Conservation (phyloP, 2,329 filamentous ascomycete species). For the Alternaria triticina region DNA sequence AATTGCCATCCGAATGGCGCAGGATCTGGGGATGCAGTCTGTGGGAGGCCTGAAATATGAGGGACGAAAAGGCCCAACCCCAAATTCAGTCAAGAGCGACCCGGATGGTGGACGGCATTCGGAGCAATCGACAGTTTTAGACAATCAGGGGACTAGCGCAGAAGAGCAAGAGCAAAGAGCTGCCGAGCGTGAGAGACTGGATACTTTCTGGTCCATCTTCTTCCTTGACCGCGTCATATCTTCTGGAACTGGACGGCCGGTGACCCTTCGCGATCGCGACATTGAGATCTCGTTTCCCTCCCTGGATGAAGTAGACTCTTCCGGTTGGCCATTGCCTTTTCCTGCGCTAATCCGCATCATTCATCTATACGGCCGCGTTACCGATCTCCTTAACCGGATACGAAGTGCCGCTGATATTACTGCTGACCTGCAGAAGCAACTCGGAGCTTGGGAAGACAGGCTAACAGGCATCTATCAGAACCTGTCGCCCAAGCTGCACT, state of each 20-base stretch:
- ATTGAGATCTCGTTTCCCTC: slow-evolving; percentile 77
- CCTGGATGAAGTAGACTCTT: slow-evolving; percentile 60
- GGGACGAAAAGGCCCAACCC: slow-evolving; percentile 62
- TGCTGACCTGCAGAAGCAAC: slow-evolving; percentile 71
- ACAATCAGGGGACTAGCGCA: slow-evolving; percentile 47
- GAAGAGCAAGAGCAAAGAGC: slow-evolving; percentile 62
- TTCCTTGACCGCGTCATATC: slow-evolving; percentile 87
- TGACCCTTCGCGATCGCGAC: slow-evolving; percentile 82
- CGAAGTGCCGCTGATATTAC: slow-evolving; percentile 76
- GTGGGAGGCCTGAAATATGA: slow-evolving; percentile 72
- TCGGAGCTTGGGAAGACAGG: slow-evolving; percentile 80
- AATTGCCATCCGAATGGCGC: slow-evolving; percentile 81
- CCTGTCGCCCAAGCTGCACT: slow-evolving; percentile 76
- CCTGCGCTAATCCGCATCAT: slow-evolving; percentile 83
- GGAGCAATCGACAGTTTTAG: slow-evolving; percentile 57
- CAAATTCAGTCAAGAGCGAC: slow-evolving; percentile 59
- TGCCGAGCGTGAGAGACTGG: slow-evolving; percentile 80
- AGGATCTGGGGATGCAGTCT: slow-evolving; percentile 82
- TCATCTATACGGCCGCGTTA: slow-evolving; percentile 83
- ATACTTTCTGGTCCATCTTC: slow-evolving; percentile 91
- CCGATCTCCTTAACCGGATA: slow-evolving; percentile 83
- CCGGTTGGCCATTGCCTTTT: slow-evolving; percentile 78
- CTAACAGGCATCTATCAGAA: slow-evolving; percentile 77
- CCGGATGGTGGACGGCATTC: slow-evolving; percentile 41
- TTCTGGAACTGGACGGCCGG: slow-evolving; percentile 82